phyloP scores from a whole-genome alignment of 768 basidiomycete species.

The Terana coerulea region DNA sequence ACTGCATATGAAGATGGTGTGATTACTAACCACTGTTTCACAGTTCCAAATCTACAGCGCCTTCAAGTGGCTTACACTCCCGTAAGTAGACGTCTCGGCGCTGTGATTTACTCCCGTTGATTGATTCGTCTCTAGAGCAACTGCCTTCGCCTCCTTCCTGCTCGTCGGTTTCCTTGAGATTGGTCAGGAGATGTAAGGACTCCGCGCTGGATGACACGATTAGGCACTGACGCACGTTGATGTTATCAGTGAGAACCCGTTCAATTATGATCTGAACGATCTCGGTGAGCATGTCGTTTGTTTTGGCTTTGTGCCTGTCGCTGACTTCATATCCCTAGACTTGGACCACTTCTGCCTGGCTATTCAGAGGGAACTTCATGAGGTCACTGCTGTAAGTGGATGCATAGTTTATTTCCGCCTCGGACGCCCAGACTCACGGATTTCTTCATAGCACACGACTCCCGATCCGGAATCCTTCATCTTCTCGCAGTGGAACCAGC shows the following conservation, averaged over 20 bases:
- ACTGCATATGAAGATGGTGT: background rate
- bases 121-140: conserved; percentile 29
- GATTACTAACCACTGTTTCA: background rate
- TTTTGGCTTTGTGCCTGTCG: background rate
- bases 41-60: conserved; percentile 48
- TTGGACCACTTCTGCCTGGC: conserved; percentile 66
- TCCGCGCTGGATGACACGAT: background rate
- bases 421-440: conserved; percentile 21
- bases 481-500: conserved; percentile 60
- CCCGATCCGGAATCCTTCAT: conserved; percentile 50
- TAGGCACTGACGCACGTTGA: background rate
- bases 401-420: conserved; percentile 19
- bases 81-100: conserved; percentile 27
- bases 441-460: conserved; percentile 42
- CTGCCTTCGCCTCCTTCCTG: conserved; percentile 60
- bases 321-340: conserved; percentile 31
- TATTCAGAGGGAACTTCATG: conserved; percentile 65
- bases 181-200: conserved; percentile 54
- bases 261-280: conserved; percentile 67
- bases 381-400: conserved; percentile 63
- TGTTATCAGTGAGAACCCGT: conserved; percentile 55
- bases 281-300: conserved; percentile 37
- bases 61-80: conserved; percentile 50
- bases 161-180: conserved; percentile 67
- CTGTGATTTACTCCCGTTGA: background rate